These are phyloP conservation scores for Ceratocystis alfenasii DNA, from an alignment of 2,329 filamentous ascomycete genomes.

Conservation along the genomic window DNA sequence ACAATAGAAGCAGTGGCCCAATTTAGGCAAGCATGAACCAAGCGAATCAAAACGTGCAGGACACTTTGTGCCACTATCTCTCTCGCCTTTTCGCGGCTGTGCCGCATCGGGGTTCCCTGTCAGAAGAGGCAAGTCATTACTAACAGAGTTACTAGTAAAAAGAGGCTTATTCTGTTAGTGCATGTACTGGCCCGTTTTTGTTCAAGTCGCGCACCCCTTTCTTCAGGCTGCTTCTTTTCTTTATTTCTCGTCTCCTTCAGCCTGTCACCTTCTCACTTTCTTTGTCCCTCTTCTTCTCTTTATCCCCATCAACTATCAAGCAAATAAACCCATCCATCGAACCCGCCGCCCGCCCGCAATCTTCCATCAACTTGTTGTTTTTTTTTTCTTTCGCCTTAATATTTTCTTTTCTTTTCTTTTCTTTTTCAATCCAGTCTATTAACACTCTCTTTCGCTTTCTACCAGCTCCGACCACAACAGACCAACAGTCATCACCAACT, in stretches of 20 bases:
- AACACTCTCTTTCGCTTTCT: constrained; percentile 6
- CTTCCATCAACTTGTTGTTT: background rate
- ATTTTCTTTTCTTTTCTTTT: constrained; percentile 15
- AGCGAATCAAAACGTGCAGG: background rate
- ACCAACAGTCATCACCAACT: background rate
- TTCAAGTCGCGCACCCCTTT: constrained; percentile 8
- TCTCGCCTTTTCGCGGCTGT: constrained; percentile 9
- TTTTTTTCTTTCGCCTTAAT: background rate
- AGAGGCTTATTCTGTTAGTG: background rate
- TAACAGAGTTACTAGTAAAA: background rate
- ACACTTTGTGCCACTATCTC: constrained; percentile 7
- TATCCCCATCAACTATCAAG: constrained; percentile 15
- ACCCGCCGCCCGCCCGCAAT: constrained; percentile 17
- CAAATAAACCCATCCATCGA: constrained; percentile 15
- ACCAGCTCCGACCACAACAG: background rate
- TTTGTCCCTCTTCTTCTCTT: constrained; percentile 16
- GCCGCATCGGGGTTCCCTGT: constrained; percentile 2
- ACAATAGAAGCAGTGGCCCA: constrained; percentile 8
- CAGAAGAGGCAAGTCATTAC: background rate
- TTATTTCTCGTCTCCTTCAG: constrained; percentile 1
- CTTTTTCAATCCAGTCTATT: constrained; percentile 18
- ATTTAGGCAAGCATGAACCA: background rate
- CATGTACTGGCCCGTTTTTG: constrained; percentile 6
- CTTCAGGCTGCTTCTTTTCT: background rate
- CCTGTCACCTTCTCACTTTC: constrained; percentile 8